phyloP scores from a whole-genome alignment of 73 alveolate species.

The Paramecium biaurelia region DNA sequence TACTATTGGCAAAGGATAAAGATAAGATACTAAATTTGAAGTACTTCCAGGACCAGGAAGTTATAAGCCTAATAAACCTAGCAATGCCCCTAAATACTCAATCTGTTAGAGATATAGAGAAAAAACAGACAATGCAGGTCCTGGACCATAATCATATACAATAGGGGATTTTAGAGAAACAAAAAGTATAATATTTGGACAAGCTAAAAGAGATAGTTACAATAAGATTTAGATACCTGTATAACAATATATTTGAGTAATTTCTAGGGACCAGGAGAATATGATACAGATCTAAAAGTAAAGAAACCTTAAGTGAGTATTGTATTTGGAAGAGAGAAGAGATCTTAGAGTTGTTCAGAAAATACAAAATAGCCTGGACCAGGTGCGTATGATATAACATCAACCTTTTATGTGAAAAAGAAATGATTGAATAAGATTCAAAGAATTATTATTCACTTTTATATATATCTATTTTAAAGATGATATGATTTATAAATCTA shows the following conservation, averaged over 20 bases:
- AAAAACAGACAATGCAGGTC: not conserved
- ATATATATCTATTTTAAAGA: no score
- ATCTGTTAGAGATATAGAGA: not conserved
- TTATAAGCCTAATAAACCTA: not conserved
- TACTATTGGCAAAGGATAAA: not conserved
- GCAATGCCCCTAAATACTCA: slow-evolving; percentile 1
- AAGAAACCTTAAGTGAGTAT: not conserved
- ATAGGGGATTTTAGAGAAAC: slow-evolving; percentile 4
- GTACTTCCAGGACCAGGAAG: slow-evolving; percentile 34
- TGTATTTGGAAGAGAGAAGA: slow-evolving; percentile 44
- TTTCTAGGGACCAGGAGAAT: slow-evolving; percentile 27
- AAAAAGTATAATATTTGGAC: not conserved
- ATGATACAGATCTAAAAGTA: not conserved
- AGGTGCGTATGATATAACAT: not conserved
- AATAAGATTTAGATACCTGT: not conserved
- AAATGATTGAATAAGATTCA: not conserved
- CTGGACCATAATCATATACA: slow-evolving; percentile 15
- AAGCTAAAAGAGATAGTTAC: slow-evolving; percentile 15
- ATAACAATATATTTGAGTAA: not conserved
- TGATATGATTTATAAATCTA: not conserved
- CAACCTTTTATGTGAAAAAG: not conserved
- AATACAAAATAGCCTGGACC: not conserved
- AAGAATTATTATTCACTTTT: not conserved
- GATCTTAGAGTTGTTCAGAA: not conserved
- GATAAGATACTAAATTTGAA: not conserved